Evolutionary conservation across 2,329 filamentous ascomycete genomes (phyloP), one percentile per base, ranked within the genome.

Genomic region (Talaromyces islandicus): DNA sequence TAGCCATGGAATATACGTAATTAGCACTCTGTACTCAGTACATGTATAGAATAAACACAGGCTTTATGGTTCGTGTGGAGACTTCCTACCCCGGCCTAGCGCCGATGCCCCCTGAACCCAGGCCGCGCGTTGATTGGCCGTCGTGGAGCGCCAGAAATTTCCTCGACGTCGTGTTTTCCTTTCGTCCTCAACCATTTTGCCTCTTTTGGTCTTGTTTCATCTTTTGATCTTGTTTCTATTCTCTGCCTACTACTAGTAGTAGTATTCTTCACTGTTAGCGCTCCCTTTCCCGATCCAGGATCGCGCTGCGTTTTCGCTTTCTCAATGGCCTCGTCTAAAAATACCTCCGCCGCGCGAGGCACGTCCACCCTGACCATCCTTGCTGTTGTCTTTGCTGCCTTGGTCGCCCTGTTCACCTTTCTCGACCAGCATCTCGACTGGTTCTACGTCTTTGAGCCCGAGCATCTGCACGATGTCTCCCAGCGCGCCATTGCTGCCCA

Each of bases 371-470:
- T 75, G 56, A 71, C 67, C 58, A 60, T 74, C 64, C 61, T 74
- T 19, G 68, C 73, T 50, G 61, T 71, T 57, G 65, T 75, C 60
- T 64, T 75, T 56, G 73, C 72, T 27, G 65, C 73, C 17, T 69
- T 75, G 59, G 67, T 71, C 41, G 71, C 71, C 52, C 59, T 74
- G 52, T 75, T 75, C 68, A 68, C 62, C 64, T 75, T 68, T 64
- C 66, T 75, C 59, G 69, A 75, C 59, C 67, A 73, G 63, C 73
- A 73, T 54, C 69, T 75, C 54, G 70, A 75, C 53, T 74, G 70
- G 57, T 81, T 92, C 79, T 94, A 92, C 81, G 85, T 94, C 74
- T 92, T 95, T 75, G 78, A 86, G 58, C 83, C 83, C 1, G 78
- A 81, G 17, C 82, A 90, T 63, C 81, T 95, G 62, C 85, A 91